Conservation (phyloP, 345 rosid species). For the Salix arbutifolia region DNA sequence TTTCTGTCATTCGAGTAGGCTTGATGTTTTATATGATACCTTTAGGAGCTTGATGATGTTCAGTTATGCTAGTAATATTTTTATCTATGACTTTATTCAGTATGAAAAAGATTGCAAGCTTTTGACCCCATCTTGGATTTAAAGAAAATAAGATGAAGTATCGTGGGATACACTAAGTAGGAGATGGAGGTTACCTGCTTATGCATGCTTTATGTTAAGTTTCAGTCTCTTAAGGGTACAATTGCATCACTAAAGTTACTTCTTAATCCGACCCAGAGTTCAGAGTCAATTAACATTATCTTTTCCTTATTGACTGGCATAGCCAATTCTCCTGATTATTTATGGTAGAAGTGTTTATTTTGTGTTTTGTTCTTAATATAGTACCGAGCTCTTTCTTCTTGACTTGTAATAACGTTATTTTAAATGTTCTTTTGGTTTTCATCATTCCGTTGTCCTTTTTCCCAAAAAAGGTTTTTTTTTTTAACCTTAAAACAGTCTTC, state of each 20-base stretch:
- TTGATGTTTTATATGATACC: background rate
- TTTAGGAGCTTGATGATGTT: background rate
- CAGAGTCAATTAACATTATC: conserved; percentile 1
- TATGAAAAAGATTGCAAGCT: background rate
- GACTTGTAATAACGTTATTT: background rate
- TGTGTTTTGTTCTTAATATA: background rate
- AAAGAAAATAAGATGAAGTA: background rate
- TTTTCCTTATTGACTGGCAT: background rate
- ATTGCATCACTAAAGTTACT: background rate
- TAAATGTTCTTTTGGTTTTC: background rate
- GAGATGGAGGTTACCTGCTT: background rate
- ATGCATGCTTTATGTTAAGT: background rate
- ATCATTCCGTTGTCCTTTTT: background rate
- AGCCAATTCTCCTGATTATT: background rate
- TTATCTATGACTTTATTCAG: background rate
- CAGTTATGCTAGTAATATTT: background rate
- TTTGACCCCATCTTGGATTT: background rate
- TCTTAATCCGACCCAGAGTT: background rate
- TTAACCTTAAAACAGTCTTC: background rate
- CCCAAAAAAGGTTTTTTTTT: background rate
- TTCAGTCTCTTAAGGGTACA: background rate
- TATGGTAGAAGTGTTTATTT: background rate
- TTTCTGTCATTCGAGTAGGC: background rate
- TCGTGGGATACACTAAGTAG: background rate
- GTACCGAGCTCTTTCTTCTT: background rate